Evolutionary conservation across 805 yeast genomes (phyloP), one percentile per base, ranked within the genome.

Genomic region (Candida khao-thaluensis): DNA sequence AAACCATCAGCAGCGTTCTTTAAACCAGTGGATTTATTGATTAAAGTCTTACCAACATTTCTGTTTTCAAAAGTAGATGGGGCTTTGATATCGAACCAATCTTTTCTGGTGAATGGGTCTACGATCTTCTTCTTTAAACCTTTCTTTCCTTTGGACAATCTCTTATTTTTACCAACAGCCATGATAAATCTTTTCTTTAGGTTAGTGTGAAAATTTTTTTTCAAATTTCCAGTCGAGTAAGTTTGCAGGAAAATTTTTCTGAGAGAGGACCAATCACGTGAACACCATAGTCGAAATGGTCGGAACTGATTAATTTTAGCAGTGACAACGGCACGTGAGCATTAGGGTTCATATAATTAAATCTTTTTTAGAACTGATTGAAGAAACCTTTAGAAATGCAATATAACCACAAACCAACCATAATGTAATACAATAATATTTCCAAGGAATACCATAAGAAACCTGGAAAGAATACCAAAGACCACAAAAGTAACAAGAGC

Each of bases 31-130:
- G 96, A 85, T 73, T 87, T 91, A 95, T 91, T 91, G 73, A 91
- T 95, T 65, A 91, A 79, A 61, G 98, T 91, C 82, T 91, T 90
- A 74, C 98, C 98, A 67, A 89, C 97, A 65, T 86, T 87, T 78
- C 96, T 90, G 85, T 87, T 88, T 76, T 90, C 97, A 66, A 90
- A 91, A 62, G 96, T 89, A 64, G 97, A 83, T 67, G 98, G 98
- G 56, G 98, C 98, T 80, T 90, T 89, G 77, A 90, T 87, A 74
- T 86, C 95, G 73, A 78, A 90, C 98, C 98, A 91, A 64, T 90
- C 98, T 79, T 91, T 91, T 76, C 90, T 89, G 83, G 96, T 80
- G 93, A 91, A 91, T 69, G 98, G 98, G 81, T 91, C 99, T 59
- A 89, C 95, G 69, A 86, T 93, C 84, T 84, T 91, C 95, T 91